Conservation (phyloP, 345 rosid genomes). For the Clarkia xantiana region DNA sequence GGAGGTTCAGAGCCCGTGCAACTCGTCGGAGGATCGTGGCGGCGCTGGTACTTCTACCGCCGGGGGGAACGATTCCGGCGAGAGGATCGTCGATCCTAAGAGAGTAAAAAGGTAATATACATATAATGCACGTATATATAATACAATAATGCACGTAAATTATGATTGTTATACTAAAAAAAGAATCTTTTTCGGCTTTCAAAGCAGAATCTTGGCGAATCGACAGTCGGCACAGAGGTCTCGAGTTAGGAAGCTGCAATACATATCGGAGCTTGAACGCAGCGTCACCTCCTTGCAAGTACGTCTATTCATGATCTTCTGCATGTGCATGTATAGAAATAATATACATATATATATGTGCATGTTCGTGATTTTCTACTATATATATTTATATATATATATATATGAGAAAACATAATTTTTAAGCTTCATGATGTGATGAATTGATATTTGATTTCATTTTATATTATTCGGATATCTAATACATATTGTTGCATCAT, state of each 20-base stretch:
- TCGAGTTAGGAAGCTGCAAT: slow-evolving; percentile 77
- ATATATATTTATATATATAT: too few species aligned
- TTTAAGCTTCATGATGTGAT: too few species aligned
- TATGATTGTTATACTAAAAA: too few species aligned
- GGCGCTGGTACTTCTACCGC: slow-evolving; percentile 3
- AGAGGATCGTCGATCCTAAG: slow-evolving; percentile 58
- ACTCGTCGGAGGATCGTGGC: slow-evolving; percentile 6
- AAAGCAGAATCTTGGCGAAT: slow-evolving; percentile 64
- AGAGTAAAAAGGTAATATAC: slow-evolving; percentile 66
- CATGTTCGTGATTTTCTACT: too few species aligned
- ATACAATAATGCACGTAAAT: too few species aligned
- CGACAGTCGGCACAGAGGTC: slow-evolving; percentile 93
- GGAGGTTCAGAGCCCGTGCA: slow-evolving; percentile 49
- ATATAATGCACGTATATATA: too few species aligned
- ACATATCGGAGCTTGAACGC: slow-evolving; percentile 89
- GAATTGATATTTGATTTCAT: too few species aligned
- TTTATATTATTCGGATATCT: too few species aligned
- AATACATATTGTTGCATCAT: too few species aligned
- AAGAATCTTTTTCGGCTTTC: neutral
- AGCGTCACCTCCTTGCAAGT: slow-evolving; percentile 77
- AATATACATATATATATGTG: too few species aligned
- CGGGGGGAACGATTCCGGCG: slow-evolving; percentile 14
- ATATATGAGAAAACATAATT: too few species aligned
- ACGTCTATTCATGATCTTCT: neutral
- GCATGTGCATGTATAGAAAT: too few species aligned